phyloP scores from a whole-genome alignment of 345 rosid species.

The Jatropha curcas region DNA sequence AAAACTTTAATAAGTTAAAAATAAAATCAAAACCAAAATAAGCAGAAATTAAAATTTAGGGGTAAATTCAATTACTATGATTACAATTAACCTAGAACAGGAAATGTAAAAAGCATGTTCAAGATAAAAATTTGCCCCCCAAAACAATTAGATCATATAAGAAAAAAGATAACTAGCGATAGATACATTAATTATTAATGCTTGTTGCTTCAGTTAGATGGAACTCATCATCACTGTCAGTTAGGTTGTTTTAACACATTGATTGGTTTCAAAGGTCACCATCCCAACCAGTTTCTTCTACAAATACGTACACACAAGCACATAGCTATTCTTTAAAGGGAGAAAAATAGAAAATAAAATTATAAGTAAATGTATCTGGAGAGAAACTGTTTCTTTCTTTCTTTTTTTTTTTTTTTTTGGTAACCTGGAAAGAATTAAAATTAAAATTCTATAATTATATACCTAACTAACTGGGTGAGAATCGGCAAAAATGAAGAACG shows the following conservation, averaged over 20 bases:
- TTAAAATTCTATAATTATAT: background rate
- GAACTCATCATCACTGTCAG: slow-evolving; percentile 25
- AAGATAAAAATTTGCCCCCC: background rate
- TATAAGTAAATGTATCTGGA: too few relatives aligned
- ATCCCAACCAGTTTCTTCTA: background rate
- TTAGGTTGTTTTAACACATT: slow-evolving; percentile 25
- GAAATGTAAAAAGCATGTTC: background rate
- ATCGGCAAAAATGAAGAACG: background rate
- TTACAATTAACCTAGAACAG: too few relatives aligned
- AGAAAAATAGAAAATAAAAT: background rate
- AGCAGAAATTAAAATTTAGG: too few relatives aligned
- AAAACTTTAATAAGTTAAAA: too few relatives aligned
- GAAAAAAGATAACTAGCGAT: slow-evolving; percentile 12
- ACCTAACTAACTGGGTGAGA: background rate
- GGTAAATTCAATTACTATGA: too few relatives aligned
- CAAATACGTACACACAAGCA: slow-evolving; percentile 9
- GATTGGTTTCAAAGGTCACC: background rate
- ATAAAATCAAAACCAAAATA: too few relatives aligned
- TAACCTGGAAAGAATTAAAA: background rate
- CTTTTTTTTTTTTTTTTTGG: background rate
- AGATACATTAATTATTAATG: slow-evolving; percentile 17
- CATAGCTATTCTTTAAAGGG: slow-evolving; percentile 11
- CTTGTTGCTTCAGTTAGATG: slow-evolving; percentile 23
- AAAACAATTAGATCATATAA: background rate
- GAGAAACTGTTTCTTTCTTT: too few relatives aligned